Conservation (phyloP, 306 rosid species). For the Acacia melanoxylon region DNA sequence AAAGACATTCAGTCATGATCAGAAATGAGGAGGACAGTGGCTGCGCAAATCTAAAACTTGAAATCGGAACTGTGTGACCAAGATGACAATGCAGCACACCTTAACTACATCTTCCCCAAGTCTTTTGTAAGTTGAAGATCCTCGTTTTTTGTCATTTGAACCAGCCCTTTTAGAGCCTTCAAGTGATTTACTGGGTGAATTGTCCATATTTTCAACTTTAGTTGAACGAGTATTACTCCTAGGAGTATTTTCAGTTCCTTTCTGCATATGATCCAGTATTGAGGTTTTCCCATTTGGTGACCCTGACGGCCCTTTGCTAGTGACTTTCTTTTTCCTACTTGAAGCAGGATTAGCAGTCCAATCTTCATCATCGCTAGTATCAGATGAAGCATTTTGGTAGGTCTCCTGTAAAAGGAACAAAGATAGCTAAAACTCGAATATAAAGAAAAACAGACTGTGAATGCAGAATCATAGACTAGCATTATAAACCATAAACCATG, state of each 20-base stretch:
- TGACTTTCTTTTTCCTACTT: constrained; percentile 37
- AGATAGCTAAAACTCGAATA: constrained; percentile 28
- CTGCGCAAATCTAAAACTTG: constrained; percentile 22
- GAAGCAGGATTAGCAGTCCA: constrained; percentile 47
- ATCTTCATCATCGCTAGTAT: constrained; percentile 84
- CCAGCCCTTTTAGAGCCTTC: constrained; percentile 45
- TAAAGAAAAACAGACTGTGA: constrained; percentile 17
- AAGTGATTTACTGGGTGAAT: constrained; percentile 42
- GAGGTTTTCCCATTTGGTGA: constrained; percentile 50
- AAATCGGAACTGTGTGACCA: constrained; percentile 19
- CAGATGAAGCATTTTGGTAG: constrained; percentile 52
- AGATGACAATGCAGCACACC: constrained; percentile 50
- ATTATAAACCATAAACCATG: constrained; percentile 19
- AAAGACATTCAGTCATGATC: neutral
- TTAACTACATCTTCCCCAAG: constrained; percentile 72
- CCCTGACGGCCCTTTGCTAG: constrained; percentile 27
- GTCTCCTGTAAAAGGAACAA: constrained; percentile 60
- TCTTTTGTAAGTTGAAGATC: constrained; percentile 54
- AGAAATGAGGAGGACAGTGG: neutral
- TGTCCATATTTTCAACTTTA: constrained; percentile 41
- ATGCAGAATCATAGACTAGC: constrained; percentile 14
- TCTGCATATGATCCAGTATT: constrained; percentile 19
- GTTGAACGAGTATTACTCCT: constrained; percentile 42
- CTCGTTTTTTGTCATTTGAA: constrained; percentile 43
- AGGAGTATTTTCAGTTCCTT: constrained; percentile 34